These are phyloP conservation scores for Gleditsia sinensis DNA, from an alignment of 306 rosid species.

Conservation along the genomic window DNA sequence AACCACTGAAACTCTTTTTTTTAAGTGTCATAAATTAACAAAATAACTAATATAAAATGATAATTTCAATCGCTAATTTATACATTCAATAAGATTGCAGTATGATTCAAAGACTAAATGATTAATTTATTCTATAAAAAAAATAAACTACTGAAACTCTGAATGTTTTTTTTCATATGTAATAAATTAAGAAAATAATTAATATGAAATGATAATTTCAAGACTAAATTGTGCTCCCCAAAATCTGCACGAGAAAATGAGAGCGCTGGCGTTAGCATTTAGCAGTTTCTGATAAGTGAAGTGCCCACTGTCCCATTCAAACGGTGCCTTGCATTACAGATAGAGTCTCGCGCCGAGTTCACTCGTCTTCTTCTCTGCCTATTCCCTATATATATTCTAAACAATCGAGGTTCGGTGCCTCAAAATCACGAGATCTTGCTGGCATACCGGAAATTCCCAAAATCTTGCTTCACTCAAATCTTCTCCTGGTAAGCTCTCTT, in stretches of 20 bases:
- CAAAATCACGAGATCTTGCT: neutral
- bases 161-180: too few relatives aligned
- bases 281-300: neutral
- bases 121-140: too few relatives aligned
- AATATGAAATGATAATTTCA: too few relatives aligned
- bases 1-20: too few relatives aligned
- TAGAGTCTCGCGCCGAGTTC: neutral
- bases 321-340: neutral
- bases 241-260: neutral
- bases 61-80: too few relatives aligned
- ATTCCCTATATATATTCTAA: neutral
- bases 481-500: neutral
- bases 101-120: too few relatives aligned
- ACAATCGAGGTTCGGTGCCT: neutral
- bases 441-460: neutral
- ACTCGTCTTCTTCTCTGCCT: constrained; percentile 15
- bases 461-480: neutral
- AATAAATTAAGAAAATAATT: too few relatives aligned
- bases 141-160: too few relatives aligned
- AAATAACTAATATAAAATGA: too few relatives aligned
- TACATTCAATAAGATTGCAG: too few relatives aligned
- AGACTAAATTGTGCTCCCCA: too few relatives aligned
- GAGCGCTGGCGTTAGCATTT: neutral
- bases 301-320: neutral
- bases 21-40: too few relatives aligned